These are phyloP conservation scores for Pythium biforme DNA, from an alignment of 352 stramenopile species.

Conservation along the genomic window DNA sequence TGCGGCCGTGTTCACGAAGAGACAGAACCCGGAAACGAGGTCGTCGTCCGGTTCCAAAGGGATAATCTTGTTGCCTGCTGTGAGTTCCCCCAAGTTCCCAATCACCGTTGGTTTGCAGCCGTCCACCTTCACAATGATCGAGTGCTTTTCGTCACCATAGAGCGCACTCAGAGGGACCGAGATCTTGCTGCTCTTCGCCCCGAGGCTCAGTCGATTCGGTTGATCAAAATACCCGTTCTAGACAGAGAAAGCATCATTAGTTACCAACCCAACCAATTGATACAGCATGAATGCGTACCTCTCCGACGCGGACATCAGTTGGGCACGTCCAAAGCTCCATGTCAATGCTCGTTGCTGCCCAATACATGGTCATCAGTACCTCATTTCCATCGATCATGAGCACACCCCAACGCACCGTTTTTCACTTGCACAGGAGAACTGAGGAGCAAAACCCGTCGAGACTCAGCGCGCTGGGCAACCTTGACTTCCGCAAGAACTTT, in stretches of 20 bases:
- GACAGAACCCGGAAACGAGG: slow-evolving; percentile 63
- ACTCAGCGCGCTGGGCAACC: slow-evolving; percentile 84
- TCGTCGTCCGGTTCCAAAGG: slow-evolving; percentile 66
- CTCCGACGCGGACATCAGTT: slow-evolving; percentile 43
- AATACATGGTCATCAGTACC: neutral
- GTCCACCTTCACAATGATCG: slow-evolving; percentile 82
- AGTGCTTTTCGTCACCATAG: slow-evolving; percentile 78
- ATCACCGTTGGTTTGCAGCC: slow-evolving; percentile 84
- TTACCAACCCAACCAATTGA: neutral
- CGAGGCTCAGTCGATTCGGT: slow-evolving; percentile 42
- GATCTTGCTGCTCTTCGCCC: slow-evolving; percentile 77
- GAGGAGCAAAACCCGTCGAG: slow-evolving; percentile 74
- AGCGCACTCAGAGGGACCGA: slow-evolving; percentile 79
- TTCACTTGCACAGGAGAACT: slow-evolving; percentile 89
- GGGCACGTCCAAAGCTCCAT: slow-evolving; percentile 82
- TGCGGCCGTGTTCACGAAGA: slow-evolving; percentile 82
- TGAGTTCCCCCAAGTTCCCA: slow-evolving; percentile 61
- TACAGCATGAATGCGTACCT: slow-evolving; percentile 33
- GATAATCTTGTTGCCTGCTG: slow-evolving; percentile 63
- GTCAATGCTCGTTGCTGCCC: slow-evolving; percentile 69
- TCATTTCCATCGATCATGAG: neutral
- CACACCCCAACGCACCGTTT: slow-evolving; percentile 51
- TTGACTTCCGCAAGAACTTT: slow-evolving; percentile 87
- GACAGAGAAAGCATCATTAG: neutral
- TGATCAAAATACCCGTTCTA: slow-evolving; percentile 42